These are phyloP conservation scores for Astrothelium macrocarpum DNA, from an alignment of 495 filamentous ascomycete species.

Conservation along the genomic window DNA sequence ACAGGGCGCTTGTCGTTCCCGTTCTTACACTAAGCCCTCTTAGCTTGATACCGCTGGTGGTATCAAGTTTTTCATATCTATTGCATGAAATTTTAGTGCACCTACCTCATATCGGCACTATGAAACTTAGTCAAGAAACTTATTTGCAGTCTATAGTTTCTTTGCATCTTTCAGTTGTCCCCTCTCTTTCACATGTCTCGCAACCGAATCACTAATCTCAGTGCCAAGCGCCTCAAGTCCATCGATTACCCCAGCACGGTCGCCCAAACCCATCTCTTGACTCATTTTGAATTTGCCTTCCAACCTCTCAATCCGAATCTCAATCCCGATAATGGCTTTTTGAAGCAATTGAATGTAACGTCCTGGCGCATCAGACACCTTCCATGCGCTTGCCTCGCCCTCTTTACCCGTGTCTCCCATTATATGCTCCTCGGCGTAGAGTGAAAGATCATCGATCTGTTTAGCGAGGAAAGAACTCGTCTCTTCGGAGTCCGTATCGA, in stretches of 20 bases:
- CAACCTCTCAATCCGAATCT: constrained; percentile 40
- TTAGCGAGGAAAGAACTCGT: constrained; percentile 35
- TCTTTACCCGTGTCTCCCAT: constrained; percentile 37
- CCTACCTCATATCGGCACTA: too few species aligned
- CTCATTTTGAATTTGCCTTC: constrained; percentile 52
- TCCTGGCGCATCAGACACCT: constrained; percentile 41
- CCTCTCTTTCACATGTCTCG: too few species aligned
- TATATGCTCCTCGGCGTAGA: constrained; percentile 36
- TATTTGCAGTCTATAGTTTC: too few species aligned
- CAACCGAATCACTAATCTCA: background rate
- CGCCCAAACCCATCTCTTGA: constrained; percentile 41
- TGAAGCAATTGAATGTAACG: constrained; percentile 40
- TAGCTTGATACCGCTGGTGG: too few species aligned
- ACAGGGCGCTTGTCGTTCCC: too few species aligned
- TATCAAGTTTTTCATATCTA: too few species aligned
- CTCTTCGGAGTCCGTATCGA: constrained; percentile 30
- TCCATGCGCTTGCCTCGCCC: constrained; percentile 34
- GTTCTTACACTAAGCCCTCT: too few species aligned
- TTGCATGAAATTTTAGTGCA: too few species aligned
- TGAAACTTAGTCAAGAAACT: too few species aligned
- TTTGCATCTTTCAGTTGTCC: too few species aligned
- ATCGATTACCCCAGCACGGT: constrained; percentile 40
- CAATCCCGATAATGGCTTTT: constrained; percentile 47
- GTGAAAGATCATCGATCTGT: constrained; percentile 41
- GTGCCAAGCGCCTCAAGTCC: constrained; percentile 38